These are phyloP conservation scores for Beta lomatogona DNA, from an alignment of 179 eudicot genomes.

Conservation along the genomic window DNA sequence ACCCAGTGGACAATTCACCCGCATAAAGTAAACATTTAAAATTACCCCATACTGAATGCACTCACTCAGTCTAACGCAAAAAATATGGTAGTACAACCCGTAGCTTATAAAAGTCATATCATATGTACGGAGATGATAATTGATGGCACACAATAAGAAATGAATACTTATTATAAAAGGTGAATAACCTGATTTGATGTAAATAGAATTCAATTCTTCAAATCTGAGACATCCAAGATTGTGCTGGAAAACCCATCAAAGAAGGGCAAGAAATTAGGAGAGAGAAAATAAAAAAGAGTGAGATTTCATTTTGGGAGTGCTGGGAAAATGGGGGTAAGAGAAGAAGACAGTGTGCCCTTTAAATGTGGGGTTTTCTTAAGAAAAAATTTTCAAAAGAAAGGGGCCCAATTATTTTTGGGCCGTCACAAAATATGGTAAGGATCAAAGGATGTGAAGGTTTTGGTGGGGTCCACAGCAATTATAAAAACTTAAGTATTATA, in stretches of 20 bases:
- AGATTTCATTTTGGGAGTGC: slow-evolving; percentile 10
- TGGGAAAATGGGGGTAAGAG: slow-evolving; percentile 8
- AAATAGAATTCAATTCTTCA: slow-evolving; percentile 4
- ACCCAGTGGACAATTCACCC: no score
- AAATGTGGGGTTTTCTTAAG: slow-evolving; percentile 4
- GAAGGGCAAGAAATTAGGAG: neutral
- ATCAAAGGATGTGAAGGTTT: no score
- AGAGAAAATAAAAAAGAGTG: neutral
- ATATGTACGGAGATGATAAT: neutral
- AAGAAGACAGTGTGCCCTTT: slow-evolving; percentile 15
- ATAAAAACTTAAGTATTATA: neutral
- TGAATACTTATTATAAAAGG: neutral
- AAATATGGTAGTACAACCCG: no score
- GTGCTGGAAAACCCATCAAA: slow-evolving; percentile 3
- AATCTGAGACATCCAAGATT: slow-evolving; percentile 4
- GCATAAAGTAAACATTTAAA: no score
- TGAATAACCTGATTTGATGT: neutral
- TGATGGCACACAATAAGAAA: neutral
- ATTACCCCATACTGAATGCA: no score
- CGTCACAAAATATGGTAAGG: neutral
- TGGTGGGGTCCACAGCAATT: neutral
- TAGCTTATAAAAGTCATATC: no score
- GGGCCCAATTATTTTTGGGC: slow-evolving; percentile 22
- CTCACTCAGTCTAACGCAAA: no score
- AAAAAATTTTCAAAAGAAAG: neutral